Evolutionary conservation across 2,329 filamentous ascomycete genomes (phyloP), one percentile per base, ranked within the genome.

Genomic region (Orbilia blumenaviensis): DNA sequence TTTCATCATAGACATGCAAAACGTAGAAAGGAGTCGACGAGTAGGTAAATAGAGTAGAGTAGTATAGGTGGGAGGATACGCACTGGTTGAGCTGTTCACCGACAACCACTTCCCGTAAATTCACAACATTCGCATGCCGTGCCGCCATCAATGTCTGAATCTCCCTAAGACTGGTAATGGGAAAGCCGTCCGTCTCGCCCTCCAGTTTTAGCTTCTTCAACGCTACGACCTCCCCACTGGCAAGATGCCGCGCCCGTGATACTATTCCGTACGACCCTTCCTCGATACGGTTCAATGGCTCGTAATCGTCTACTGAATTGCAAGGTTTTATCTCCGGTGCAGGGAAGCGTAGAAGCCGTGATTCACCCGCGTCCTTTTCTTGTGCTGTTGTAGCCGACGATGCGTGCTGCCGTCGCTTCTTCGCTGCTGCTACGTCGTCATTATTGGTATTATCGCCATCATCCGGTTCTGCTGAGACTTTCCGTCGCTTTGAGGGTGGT

Each of bases 221-320:
- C 12, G 95, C 95, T 18, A 98, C 94, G 5, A 99, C 87, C 69
- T 90, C 88, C 34, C 92, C 91, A 0, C 92, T 94, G 2, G 86
- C 84, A 32, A 87, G 85, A 80, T 96, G 91, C 77, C 87, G 90
- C 10, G 93, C 95, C 71, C 95, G 88, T 66, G 94, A 94, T 3
- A 99, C 95, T 88, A 90, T 94, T 50, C 95, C 95, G 83, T 99
- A 99, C 7, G 93, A 93, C 36, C 95, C 95, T 84, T 99, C 95
- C 83, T 98, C 95, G 80, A 99, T 99, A 82, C 95, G 92, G 83
- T 99, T 99, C 69, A 99, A 86, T 79, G 92, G 91, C 81, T 97
- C 92, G 84, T 94, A 99, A 81, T 92, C 90, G 81, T 94, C 91
- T 25, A 96, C 91, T 81, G 92, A 92, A 75, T 91, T 87, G 81